These are phyloP conservation scores for Fusarium metavorans DNA, from an alignment of 2,329 filamentous ascomycete genomes.

Conservation along the genomic window DNA sequence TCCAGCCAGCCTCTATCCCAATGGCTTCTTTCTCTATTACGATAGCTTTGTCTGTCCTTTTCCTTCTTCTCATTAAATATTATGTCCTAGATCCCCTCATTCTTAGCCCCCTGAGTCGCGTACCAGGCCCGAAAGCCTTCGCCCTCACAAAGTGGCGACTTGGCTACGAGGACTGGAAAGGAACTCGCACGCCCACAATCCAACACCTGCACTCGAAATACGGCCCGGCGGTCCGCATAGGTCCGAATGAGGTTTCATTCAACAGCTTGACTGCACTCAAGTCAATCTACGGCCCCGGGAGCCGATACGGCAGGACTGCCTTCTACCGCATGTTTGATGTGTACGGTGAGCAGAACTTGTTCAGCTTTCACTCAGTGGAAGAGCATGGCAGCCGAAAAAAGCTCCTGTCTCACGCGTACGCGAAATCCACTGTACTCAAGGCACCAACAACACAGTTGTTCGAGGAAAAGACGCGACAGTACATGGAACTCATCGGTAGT, in stretches of 20 bases:
- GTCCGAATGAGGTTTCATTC: constrained; percentile 59
- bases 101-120: background rate
- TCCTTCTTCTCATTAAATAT: background rate
- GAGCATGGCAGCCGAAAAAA: constrained; percentile 65
- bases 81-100: background rate
- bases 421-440: constrained; percentile 58
- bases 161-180: constrained; percentile 57
- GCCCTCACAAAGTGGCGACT: constrained; percentile 59
- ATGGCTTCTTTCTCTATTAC: background rate
- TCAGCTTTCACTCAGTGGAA: constrained; percentile 59
- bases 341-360: constrained; percentile 64
- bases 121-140: constrained; percentile 37
- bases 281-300: constrained; percentile 67
- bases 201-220: constrained; percentile 58
- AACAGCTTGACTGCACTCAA: constrained; percentile 57
- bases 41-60: background rate
- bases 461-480: constrained; percentile 29
- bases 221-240: constrained; percentile 60
- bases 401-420: constrained; percentile 63
- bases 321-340: constrained; percentile 70
- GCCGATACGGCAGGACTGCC: constrained; percentile 59
- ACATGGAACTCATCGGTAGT: constrained; percentile 16
- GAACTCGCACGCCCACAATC: constrained; percentile 56
- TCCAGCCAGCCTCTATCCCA: background rate
- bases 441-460: constrained; percentile 23